phyloP scores from a whole-genome alignment of 2,329 filamentous ascomycete species.

The Taxawa tesnikishii region DNA sequence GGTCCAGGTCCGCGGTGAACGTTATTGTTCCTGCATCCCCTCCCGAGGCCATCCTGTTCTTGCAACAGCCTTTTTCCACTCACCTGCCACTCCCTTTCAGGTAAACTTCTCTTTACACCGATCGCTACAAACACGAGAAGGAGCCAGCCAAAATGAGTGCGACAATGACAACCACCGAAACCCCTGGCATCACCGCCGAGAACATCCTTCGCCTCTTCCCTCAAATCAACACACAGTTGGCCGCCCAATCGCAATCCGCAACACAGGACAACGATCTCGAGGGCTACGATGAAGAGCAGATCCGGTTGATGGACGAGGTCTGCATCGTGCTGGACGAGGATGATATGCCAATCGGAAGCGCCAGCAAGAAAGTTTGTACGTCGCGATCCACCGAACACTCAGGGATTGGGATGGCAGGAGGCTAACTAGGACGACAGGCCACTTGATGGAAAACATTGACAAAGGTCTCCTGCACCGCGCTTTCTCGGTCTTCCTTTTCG shows the following conservation, averaged over 20 bases:
- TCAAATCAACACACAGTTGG: conserved; percentile 55
- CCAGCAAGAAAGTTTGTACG: conserved; percentile 95
- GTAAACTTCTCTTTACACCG: too few relatives aligned
- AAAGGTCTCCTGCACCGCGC: conserved; percentile 91
- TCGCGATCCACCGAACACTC: too few relatives aligned
- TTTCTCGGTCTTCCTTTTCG: conserved; percentile 97
- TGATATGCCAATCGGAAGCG: conserved; percentile 85
- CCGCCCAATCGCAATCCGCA: conserved; percentile 41
- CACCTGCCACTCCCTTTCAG: too few relatives aligned
- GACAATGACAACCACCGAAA: conserved; percentile 17
- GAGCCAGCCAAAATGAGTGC: conserved; percentile 16
- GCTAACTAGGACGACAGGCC: conserved; percentile 56
- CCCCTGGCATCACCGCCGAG: conserved; percentile 65
- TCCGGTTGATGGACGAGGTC: conserved; percentile 95
- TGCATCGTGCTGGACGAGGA: conserved; percentile 94
- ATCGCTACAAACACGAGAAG: too few relatives aligned
- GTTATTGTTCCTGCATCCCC: not conserved
- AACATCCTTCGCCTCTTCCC: conserved; percentile 82
- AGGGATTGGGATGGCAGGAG: too few relatives aligned
- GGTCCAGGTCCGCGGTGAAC: too few relatives aligned
- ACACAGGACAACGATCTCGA: conserved; percentile 59
- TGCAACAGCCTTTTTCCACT: too few relatives aligned
- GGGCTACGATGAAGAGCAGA: conserved; percentile 95
- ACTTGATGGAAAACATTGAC: conserved; percentile 98
- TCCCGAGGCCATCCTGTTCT: too few relatives aligned